Percentiles rank a stretch among this genome's conserved stretches.
These are phyloP conservation scores for Thermothelomyces thermophilus DNA, from an alignment of 2,329 filamentous ascomycete species.

Conservation along the genomic window DNA sequence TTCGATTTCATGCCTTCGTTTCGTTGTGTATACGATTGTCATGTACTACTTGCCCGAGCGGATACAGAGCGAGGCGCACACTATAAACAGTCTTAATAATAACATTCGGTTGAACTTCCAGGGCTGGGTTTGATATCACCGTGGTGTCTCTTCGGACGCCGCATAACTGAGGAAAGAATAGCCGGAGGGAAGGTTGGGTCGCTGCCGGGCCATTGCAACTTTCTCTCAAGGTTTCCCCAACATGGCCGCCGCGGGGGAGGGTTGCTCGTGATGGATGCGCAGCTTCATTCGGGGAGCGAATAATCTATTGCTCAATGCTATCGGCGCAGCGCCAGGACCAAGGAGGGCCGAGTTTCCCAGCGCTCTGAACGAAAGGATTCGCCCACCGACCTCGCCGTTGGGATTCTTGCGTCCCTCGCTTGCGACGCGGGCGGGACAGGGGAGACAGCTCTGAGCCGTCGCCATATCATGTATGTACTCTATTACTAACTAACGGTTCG, in stretches of 20 bases:
- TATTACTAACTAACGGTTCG: too few species aligned
- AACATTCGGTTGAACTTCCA: constrained; percentile 11
- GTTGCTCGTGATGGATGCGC: too few species aligned
- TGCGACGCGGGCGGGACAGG: too few species aligned
- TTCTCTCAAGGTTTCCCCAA: background rate
- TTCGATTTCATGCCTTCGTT: constrained; percentile 11
- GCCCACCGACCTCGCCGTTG: background rate
- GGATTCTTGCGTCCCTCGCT: too few species aligned
- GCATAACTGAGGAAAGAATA: too few species aligned
- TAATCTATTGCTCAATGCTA: too few species aligned
- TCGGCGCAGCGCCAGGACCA: too few species aligned
- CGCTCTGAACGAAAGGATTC: background rate
- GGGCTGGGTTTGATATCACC: background rate
- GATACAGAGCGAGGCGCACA: constrained; percentile 7
- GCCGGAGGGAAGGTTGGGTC: too few species aligned
- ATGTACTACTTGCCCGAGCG: constrained; percentile 14
- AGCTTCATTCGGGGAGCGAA: too few species aligned
- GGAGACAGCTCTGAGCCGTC: too few species aligned
- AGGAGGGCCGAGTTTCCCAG: constrained; percentile 1
- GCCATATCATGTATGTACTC: too few species aligned
- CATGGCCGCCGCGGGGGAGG: background rate
- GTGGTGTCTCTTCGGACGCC: background rate
- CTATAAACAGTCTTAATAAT: constrained; percentile 16
- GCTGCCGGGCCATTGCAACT: background rate
- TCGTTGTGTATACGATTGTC: constrained; percentile 18